Percentiles rank a stretch among this genome's conserved stretches.
These are phyloP conservation scores for Hemileccinum rubropunctum DNA, from an alignment of 768 basidiomycete genomes.

Conservation along the genomic window DNA sequence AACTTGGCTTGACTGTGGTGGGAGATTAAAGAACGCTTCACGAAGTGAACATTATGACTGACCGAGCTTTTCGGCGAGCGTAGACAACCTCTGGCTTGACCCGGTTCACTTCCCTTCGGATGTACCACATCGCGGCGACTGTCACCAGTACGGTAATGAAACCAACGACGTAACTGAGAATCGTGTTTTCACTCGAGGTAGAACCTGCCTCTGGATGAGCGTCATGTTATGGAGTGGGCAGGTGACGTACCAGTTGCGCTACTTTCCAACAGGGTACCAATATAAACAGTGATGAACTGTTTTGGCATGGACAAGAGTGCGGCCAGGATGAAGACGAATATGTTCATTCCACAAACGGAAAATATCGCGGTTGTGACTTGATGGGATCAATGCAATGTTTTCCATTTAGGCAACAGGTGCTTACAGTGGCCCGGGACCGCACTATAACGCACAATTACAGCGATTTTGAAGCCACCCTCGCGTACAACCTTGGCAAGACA, in stretches of 20 bases:
- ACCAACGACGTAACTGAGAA: constrained; percentile 69
- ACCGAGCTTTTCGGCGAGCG: constrained; percentile 70
- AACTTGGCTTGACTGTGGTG: constrained; percentile 53
- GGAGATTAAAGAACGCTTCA: constrained; percentile 3
- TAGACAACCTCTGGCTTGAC: constrained; percentile 69
- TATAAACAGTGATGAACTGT: constrained; percentile 89
- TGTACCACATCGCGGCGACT: constrained; percentile 79
- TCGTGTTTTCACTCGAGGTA: constrained; percentile 44
- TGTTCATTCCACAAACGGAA: constrained; percentile 84
- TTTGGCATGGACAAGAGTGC: constrained; percentile 85
- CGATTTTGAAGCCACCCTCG: constrained; percentile 86
- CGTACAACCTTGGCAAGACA: constrained; percentile 68
- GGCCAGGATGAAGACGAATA: constrained; percentile 73
- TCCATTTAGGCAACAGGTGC: constrained; percentile 21
- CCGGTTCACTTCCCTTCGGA: constrained; percentile 65
- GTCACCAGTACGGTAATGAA: constrained; percentile 71
- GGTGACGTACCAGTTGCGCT: constrained; percentile 32
- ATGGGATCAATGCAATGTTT: constrained; percentile 1
- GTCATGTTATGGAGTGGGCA: background rate
- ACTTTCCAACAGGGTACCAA: constrained; percentile 73
- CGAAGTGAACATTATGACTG: constrained; percentile 8
- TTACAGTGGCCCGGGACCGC: constrained; percentile 86
- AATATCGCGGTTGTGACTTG: constrained; percentile 86
- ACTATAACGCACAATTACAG: constrained; percentile 70
- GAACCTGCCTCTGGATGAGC: constrained; percentile 16